A percentile compares a stretch with the other conserved stretches of the same genome.
Evolutionary conservation across 768 basidiomycete genomes (phyloP).

Genomic region (Amylocystis lapponica): DNA sequence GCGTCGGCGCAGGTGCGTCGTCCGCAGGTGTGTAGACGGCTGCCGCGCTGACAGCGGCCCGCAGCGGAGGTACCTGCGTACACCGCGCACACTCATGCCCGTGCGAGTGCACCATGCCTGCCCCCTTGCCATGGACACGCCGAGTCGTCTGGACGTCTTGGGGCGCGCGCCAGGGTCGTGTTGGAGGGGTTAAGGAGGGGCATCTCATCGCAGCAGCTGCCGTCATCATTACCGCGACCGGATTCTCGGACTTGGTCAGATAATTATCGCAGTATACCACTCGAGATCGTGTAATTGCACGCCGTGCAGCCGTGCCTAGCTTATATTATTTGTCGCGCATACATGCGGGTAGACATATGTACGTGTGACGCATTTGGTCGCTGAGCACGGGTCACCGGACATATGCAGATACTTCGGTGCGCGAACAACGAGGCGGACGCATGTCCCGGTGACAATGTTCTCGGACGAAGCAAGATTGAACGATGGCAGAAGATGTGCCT

Average conservation of each 20-base stretch:
- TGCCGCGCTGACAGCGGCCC: too few relatives aligned
- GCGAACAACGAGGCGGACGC: slow-evolving; percentile 10
- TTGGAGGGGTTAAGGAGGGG: neutral
- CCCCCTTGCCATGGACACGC: neutral
- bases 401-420: too few relatives aligned
- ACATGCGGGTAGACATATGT: neutral
- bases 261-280: slow-evolving; percentile 1
- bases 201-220: neutral
- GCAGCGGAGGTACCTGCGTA: neutral
- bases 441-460: slow-evolving; percentile 4
- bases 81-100: too few relatives aligned
- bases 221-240: neutral
- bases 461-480: neutral
- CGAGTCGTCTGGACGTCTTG: slow-evolving; percentile 1
- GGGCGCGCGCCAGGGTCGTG: neutral
- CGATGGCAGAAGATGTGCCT: too few relatives aligned
- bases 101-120: too few relatives aligned
- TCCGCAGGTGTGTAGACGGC: neutral
- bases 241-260: neutral
- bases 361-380: too few relatives aligned
- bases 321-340: slow-evolving; percentile 1
- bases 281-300: slow-evolving; percentile 4
- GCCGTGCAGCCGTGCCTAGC: slow-evolving; percentile 1
- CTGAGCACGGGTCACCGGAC: too few relatives aligned
- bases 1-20: slow-evolving; percentile 4